Evolutionary conservation across 305 asterid species (phyloP).

Genomic region (Salvia sclarea): DNA sequence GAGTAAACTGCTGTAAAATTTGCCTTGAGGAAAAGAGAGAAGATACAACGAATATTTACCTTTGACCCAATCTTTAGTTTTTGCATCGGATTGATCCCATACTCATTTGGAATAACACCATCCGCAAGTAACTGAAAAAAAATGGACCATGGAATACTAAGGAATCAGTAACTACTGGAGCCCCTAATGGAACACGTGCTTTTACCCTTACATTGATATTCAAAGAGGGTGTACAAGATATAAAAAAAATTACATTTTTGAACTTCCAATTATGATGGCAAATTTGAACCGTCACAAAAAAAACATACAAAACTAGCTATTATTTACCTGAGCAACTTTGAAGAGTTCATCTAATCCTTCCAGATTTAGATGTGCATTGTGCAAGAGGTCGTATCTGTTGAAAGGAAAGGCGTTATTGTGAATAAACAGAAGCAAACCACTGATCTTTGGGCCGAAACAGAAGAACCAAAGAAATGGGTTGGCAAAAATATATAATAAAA

Average conservation of each 20-base stretch:
- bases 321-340: constrained; percentile 86
- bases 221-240: background rate
- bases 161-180: constrained; percentile 17
- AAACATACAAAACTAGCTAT: constrained; percentile 22
- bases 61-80: constrained; percentile 91
- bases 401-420: constrained; percentile 10
- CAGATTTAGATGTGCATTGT: constrained; percentile 85
- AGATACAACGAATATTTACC: constrained; percentile 41
- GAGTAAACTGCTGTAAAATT: constrained; percentile 16
- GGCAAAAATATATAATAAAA: background rate
- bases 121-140: constrained; percentile 85
- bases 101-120: constrained; percentile 97
- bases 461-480: background rate
- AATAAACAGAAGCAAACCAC: constrained; percentile 14
- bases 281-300: constrained; percentile 15
- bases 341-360: constrained; percentile 83
- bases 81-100: constrained; percentile 91
- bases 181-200: constrained; percentile 7
- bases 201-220: constrained; percentile 3
- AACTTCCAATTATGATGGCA: background rate
- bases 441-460: constrained; percentile 8
- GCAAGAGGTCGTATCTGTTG: constrained; percentile 93
- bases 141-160: constrained; percentile 6
- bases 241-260: background rate
- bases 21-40: constrained; percentile 12